Conservation (phyloP, 805 yeast genomes). For the Suhomyces kilbournensis region DNA sequence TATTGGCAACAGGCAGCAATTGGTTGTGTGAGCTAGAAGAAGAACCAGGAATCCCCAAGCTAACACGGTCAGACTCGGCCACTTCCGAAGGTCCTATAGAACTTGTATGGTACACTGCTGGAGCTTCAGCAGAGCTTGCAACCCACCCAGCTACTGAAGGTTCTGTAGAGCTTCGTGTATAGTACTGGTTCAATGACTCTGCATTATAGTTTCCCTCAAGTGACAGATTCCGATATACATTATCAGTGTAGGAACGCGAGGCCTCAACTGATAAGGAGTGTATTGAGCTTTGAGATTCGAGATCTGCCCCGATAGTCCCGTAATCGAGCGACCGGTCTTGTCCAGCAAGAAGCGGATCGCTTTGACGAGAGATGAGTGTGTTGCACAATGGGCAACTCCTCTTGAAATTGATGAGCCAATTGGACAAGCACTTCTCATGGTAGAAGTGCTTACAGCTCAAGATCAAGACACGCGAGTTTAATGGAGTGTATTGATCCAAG, state of each 20-base stretch:
- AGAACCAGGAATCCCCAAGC: not conserved
- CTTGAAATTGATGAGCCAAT: slow-evolving; percentile 56
- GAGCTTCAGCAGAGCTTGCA: not conserved
- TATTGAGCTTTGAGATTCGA: slow-evolving; percentile 6
- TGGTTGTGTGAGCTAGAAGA: not conserved
- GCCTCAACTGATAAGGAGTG: not conserved
- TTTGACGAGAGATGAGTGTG: not conserved
- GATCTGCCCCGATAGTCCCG: slow-evolving; percentile 20
- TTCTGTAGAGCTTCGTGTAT: not conserved
- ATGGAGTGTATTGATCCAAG: slow-evolving; percentile 49
- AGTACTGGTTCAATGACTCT: not conserved
- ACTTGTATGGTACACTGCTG: not conserved
- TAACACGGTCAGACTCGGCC: not conserved
- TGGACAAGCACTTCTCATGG: slow-evolving; percentile 55
- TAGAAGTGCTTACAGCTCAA: slow-evolving; percentile 61
- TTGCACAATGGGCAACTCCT: slow-evolving; percentile 62
- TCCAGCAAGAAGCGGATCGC: slow-evolving; percentile 14
- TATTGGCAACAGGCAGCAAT: not conserved
- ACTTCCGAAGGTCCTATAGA: not conserved
- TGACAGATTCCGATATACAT: not conserved
- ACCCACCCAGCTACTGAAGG: not conserved
- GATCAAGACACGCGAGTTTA: slow-evolving; percentile 46
- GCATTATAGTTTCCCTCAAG: not conserved
- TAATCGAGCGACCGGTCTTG: slow-evolving; percentile 13
- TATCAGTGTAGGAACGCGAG: not conserved